Evolutionary conservation across 169 alveolate genomes (phyloP).

Genomic region (Plasmodium cynomolgi): DNA sequence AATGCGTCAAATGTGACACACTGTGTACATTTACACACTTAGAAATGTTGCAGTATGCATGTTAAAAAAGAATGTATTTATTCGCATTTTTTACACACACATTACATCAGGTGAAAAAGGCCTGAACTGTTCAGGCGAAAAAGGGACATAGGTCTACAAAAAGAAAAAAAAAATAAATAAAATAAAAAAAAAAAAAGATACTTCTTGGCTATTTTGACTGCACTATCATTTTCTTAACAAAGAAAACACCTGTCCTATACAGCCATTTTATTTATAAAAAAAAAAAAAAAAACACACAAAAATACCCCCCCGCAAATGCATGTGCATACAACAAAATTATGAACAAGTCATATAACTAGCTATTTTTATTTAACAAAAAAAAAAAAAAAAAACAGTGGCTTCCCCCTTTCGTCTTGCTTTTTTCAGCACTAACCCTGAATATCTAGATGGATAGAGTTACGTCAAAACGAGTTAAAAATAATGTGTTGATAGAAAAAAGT

Average conservation of each 20-base stretch:
- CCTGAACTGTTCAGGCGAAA: neutral
- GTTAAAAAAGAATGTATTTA: neutral
- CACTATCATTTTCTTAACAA: neutral
- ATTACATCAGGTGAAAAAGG: neutral
- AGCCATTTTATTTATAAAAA: neutral
- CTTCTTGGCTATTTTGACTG: neutral
- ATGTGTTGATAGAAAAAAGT: conserved; percentile 44
- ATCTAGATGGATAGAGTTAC: conserved; percentile 48
- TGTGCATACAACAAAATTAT: conserved; percentile 29
- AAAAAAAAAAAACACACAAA: neutral
- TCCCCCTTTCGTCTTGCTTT: neutral
- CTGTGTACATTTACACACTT: neutral
- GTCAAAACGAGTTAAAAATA: conserved; percentile 50
- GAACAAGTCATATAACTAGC: conserved; percentile 27
- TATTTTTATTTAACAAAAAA: conserved; percentile 6
- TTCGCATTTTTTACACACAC: neutral
- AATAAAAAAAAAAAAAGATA: neutral
- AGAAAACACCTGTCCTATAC: neutral
- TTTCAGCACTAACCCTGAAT: neutral
- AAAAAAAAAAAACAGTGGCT: neutral
- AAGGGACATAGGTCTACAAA: neutral
- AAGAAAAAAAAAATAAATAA: neutral
- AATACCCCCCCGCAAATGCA: neutral
- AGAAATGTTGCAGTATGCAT: neutral
- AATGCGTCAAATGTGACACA: neutral